Base-by-base conservation (phyloP, 2,329 filamentous ascomycete genomes). In the Colletotrichum tabaci region DNA sequence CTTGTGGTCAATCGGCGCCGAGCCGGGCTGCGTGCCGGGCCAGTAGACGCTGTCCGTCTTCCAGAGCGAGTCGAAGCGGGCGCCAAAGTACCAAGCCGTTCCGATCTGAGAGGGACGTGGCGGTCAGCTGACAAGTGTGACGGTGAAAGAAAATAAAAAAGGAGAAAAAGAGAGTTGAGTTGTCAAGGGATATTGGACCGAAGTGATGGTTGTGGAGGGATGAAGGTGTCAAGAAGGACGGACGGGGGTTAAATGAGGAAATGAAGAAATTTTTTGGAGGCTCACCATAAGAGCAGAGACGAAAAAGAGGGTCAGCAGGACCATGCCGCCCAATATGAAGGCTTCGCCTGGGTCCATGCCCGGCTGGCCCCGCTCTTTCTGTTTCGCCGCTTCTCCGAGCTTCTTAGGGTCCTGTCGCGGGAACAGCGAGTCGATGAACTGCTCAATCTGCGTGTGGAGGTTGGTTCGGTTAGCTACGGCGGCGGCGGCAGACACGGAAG, bases 341-440 rank as follows among this genome's bases (percentile, higher is more conserved):
- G 87, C 87, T 77, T 94, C 91, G 73, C 89, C 86, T 10, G 89
- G 78, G 71, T 89, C 86, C 79, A 87, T 86, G 6, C 82, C 74
- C 46, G 82, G 80, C 72, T 88, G 82, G 66, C 84, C 79, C 61
- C 76, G 78, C 73, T 82, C 77, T 73, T 78, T 80, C 74, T 81
- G 78, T 67, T 80, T 77, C 62, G 84, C 82, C 47, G 82, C 77
- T 16, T 83, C 79, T 42, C 84, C 82, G 46, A 89, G 81, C 73
- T 86, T 84, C 77, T 92, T 91, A 55, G 93, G 89, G 74, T 93
- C 91, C 82, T 98, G 94, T 10, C 90, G 89, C 4, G 96, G 96
- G 89, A 95, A 98, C 76, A 98, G 91, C 6, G 91, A 92, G 82
- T 98, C 96, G 80, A 98, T 97, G 80, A 97, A 98, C 86, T 96